Percentiles rank a stretch among this genome's conserved stretches.
Conservation (phyloP, 768 basidiomycete genomes). For the Calocybe cyanea region DNA sequence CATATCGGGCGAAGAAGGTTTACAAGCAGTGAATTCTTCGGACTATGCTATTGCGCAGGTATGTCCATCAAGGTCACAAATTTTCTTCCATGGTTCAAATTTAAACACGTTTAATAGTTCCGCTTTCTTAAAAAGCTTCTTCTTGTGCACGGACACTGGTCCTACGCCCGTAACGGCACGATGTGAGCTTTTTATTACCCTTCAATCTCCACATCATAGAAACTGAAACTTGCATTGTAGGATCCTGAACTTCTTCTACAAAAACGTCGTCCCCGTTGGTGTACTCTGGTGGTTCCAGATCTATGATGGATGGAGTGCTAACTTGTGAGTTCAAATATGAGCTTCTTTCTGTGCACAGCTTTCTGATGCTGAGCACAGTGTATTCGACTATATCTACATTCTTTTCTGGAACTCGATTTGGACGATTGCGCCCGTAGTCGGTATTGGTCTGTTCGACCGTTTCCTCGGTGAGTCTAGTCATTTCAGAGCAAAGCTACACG, state of each 20-base stretch:
- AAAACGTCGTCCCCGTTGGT: slow-evolving; percentile 93
- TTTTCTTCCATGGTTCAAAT: no score
- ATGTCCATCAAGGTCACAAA: slow-evolving; percentile 25
- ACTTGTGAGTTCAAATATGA: slow-evolving; percentile 58
- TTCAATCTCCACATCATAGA: background rate
- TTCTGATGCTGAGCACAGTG: slow-evolving; percentile 25
- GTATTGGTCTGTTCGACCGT: slow-evolving; percentile 92
- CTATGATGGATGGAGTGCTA: slow-evolving; percentile 92
- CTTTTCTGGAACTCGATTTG: slow-evolving; percentile 99
- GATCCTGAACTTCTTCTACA: slow-evolving; percentile 99
- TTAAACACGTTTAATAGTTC: slow-evolving; percentile 55
- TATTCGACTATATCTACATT: slow-evolving; percentile 86
- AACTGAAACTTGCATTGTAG: slow-evolving; percentile 29
- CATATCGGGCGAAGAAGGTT: slow-evolving; percentile 93
- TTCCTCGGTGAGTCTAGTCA: slow-evolving; percentile 57
- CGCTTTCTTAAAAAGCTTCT: slow-evolving; percentile 88
- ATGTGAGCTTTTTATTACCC: slow-evolving; percentile 55
- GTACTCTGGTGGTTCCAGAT: slow-evolving; percentile 99
- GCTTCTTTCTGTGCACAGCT: slow-evolving; percentile 6
- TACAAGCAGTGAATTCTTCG: slow-evolving; percentile 96
- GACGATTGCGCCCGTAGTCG: slow-evolving; percentile 89
- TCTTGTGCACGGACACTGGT: slow-evolving; percentile 98
- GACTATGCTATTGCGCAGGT: slow-evolving; percentile 96
- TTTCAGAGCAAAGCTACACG: no score
- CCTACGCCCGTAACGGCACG: slow-evolving; percentile 91